Base-by-base conservation (phyloP, 768 basidiomycete species). In the Mycena filopes region DNA sequence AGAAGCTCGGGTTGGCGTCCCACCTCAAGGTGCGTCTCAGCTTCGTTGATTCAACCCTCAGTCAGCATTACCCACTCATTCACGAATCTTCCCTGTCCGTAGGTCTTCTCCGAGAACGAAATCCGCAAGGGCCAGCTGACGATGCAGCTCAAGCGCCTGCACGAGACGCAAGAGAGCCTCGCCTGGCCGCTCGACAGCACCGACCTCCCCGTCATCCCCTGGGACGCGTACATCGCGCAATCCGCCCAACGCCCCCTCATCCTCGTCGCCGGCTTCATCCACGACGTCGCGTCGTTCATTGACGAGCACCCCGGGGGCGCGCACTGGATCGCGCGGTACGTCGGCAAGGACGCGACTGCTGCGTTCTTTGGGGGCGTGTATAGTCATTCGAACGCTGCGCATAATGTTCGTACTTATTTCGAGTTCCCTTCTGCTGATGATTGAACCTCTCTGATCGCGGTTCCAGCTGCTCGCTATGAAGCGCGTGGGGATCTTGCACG, bases 361-460 rank as follows among this genome's bases (percentile, higher is more conserved):
- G 95, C 95, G 10, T 98, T 97, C 84, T 96, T 97, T 72, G 96
- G 96, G 66, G 93, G 92, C 63, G 90, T 95, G 1, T 94, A 94
- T 72, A 92, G 93, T 69, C 94, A 95, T 73, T 93, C 91, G 31
- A 95, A 95, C 73, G 92, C 93, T 47, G 92, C 94, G 8, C 92
- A 95, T 76, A 94, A 95, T 72, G 89, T 90, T 72, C 38, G 89
- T 77, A 28, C 9, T 46, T 28, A 23, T 18, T 25, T 16, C 16
- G 42, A 10, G 0, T 42, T 2, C 23, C 10, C 11, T 13, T 23
- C 28, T 16, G 36, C 11, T 21, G 9, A 13, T n/a, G n/a, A n/a
- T n/a, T n/a, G n/a, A 18, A n/a, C 3, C 7, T 2, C 7, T 4
- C 29, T 46, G 20, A 36, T n/a, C 6, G 23, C 13, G 15, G 12